Evolutionary conservation across 2,329 filamentous ascomycete species (phyloP).

Genomic region (Botryotinia convoluta): DNA sequence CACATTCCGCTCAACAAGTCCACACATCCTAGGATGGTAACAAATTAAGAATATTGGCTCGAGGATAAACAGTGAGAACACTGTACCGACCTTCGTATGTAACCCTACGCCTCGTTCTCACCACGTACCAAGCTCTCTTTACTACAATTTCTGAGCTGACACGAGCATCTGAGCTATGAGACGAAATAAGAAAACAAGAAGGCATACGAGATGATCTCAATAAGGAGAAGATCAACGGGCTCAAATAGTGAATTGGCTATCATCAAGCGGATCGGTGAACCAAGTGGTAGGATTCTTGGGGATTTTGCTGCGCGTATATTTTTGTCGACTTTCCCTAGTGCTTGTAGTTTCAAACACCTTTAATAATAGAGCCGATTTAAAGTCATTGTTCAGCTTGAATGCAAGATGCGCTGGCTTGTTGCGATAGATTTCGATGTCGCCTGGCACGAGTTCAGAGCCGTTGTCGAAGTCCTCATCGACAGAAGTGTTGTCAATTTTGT

Average conservation of each 20-base stretch:
- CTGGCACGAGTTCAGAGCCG: neutral
- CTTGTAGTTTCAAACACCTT: neutral
- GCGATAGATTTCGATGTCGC: neutral
- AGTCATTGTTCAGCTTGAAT: neutral
- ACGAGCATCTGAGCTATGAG: neutral
- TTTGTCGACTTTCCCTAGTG: neutral
- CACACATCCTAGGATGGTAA: neutral
- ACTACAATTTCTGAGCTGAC: neutral
- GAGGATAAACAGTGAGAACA: neutral
- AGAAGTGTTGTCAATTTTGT: neutral
- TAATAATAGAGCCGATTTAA: neutral
- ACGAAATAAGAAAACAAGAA: too few species aligned
- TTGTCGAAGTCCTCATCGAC: neutral
- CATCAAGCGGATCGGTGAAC: constrained; percentile 14
- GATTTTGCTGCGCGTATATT: neutral
- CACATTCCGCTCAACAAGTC: neutral
- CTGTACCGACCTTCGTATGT: neutral
- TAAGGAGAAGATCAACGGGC: neutral
- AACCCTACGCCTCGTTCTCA: neutral
- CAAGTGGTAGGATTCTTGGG: neutral
- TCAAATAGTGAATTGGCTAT: constrained; percentile 6
- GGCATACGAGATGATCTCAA: too few species aligned
- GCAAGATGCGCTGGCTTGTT: neutral
- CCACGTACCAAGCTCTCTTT: neutral
- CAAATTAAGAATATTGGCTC: neutral